Base-by-base conservation (phyloP, 768 basidiomycete species). In the Hebeloma cylindrosporum region DNA sequence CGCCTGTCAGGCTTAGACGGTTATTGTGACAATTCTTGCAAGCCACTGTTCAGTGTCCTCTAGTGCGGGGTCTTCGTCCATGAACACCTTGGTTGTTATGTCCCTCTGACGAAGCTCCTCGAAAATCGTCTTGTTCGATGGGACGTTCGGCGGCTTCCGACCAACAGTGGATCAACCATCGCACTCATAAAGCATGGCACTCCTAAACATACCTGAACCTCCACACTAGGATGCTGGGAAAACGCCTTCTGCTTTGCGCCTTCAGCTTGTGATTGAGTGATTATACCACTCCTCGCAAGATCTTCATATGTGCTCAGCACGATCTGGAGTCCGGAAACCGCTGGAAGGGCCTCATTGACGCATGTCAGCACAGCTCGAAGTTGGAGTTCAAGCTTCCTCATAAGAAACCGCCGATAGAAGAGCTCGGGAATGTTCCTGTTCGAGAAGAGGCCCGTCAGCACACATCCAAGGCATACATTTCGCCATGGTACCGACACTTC, bases 331-430 rank as follows among this genome's bases (percentile, higher is more conserved):
- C n/a, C n/a, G 9, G 32, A 10, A 14, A 33, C 32, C 9, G 32
- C 7, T 7, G 32, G 13, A 33, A 33, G 6, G 7, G 32, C 32
- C 32, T 33, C n/a, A n/a, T 33, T 33, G 32, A 33, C 13, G 13
- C 7, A 33, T 14, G 32, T 17, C n/a, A 33, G 32, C 7, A 33
- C n/a, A 33, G n/a, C 32, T 33, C 18, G 32, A 10, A n/a, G n/a
- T 33, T 33, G 32, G 32, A 33, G 7, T 33, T 33, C 32, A 33
- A 33, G 32, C 32, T 33, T 33, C 32, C 32, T 33, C 32, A 33
- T 33, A 17, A 33, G 32, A 33, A 33, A 33, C 13, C 32, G 7
- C 9, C 32, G 6, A 17, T 33, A 33, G n/a, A 33, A 33, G 32
- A 33, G 32, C 7, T 33, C 32, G 32, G 32, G 9, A 10, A 33